Evolutionary conservation across 495 filamentous ascomycete genomes (phyloP).

Genomic region (Penicillium arizonense): DNA sequence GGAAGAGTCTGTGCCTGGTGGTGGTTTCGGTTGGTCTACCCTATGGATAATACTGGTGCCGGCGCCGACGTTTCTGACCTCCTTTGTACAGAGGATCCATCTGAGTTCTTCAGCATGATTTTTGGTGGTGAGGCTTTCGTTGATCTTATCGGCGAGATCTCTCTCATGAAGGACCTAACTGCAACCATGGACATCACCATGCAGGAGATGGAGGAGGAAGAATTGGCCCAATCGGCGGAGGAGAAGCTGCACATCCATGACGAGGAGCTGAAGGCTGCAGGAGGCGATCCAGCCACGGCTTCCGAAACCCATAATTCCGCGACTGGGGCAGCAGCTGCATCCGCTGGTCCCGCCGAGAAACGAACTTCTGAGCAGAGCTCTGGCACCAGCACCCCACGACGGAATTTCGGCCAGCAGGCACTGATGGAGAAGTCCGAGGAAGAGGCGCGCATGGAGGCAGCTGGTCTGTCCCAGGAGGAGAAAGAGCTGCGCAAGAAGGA

Average conservation of each 20-base stretch:
- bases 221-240: slow-evolving; percentile 52
- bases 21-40: slow-evolving; percentile 71
- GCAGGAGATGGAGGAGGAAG: slow-evolving; percentile 66
- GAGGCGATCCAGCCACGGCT: slow-evolving; percentile 18
- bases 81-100: slow-evolving; percentile 67
- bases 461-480: slow-evolving; percentile 71
- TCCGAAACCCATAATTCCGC: slow-evolving; percentile 26
- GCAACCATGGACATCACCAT: slow-evolving; percentile 89
- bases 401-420: slow-evolving; percentile 70
- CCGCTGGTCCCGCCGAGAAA: slow-evolving; percentile 19
- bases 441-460: slow-evolving; percentile 68
- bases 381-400: slow-evolving; percentile 66
- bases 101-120: slow-evolving; percentile 98
- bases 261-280: slow-evolving; percentile 36
- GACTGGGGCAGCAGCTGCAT: slow-evolving; percentile 18
- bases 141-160: slow-evolving; percentile 89
- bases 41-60: slow-evolving; percentile 19
- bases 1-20: slow-evolving; percentile 79
- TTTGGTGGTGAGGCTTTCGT: slow-evolving; percentile 96
- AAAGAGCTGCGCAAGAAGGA: slow-evolving; percentile 75
- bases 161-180: slow-evolving; percentile 86
- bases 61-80: not conserved
- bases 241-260: slow-evolving; percentile 49
- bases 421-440: slow-evolving; percentile 89
- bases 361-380: slow-evolving; percentile 37